Evolutionary conservation across 2,329 filamentous ascomycete genomes (phyloP).

Genomic region (Aureobasidium sp.): DNA sequence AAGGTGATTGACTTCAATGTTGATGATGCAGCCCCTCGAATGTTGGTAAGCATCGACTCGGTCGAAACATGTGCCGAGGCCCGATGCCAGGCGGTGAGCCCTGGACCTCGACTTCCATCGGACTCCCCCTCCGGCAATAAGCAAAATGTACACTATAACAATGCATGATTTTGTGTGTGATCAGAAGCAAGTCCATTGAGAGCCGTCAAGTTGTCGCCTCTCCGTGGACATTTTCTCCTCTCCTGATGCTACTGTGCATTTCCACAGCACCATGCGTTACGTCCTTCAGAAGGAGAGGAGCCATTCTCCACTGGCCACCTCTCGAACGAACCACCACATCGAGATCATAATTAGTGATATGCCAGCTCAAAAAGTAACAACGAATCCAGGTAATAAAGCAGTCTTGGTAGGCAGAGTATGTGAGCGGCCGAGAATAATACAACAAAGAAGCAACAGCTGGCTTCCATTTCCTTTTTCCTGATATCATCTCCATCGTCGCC

Average conservation of each 20-base stretch:
- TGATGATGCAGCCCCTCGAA: conserved; percentile 3
- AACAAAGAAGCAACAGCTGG: background rate
- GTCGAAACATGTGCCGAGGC: background rate
- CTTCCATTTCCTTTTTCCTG: background rate
- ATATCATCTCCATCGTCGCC: background rate
- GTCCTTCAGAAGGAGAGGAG: too few relatives aligned
- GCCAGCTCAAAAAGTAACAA: background rate
- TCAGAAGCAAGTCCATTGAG: too few relatives aligned
- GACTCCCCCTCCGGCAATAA: too few relatives aligned
- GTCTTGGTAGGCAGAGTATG: background rate
- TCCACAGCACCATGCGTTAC: too few relatives aligned
- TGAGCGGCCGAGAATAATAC: background rate
- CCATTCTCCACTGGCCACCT: too few relatives aligned
- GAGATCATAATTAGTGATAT: background rate
- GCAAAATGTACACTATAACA: too few relatives aligned
- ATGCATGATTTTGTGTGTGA: too few relatives aligned
- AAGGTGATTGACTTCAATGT: background rate
- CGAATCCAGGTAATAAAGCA: background rate
- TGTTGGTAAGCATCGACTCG: background rate
- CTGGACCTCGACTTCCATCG: background rate
- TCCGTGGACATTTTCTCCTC: too few relatives aligned
- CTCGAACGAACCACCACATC: background rate
- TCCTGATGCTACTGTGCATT: too few relatives aligned
- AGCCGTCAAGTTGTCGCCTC: too few relatives aligned
- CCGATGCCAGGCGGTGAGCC: conserved; percentile 1